Percentiles rank a stretch among this genome's conserved stretches.
phyloP scores from a whole-genome alignment of 768 basidiomycete species.

The Kwoniella mangroviensis region DNA sequence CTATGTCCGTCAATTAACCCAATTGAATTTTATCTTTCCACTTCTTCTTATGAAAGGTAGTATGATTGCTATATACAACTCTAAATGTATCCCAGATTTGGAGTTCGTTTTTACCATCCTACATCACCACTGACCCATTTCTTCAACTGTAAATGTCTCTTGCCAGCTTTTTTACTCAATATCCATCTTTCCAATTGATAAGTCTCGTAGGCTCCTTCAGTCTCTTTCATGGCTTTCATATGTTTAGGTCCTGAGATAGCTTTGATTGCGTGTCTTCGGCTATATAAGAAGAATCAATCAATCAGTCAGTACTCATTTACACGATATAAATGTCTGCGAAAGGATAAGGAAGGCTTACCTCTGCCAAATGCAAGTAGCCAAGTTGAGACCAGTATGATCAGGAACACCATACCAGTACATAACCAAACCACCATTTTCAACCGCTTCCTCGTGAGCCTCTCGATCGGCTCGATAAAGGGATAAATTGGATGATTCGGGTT shows the following conservation, averaged over 20 bases:
- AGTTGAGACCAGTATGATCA: slow-evolving; percentile 75
- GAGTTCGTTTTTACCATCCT: slow-evolving; percentile 64
- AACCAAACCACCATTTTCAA: slow-evolving; percentile 72
- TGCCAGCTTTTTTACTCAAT: slow-evolving; percentile 70
- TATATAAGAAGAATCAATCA: slow-evolving; percentile 44
- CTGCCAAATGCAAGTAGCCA: slow-evolving; percentile 92
- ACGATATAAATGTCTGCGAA: too few relatives aligned
- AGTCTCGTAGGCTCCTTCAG: slow-evolving; percentile 68
- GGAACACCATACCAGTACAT: slow-evolving; percentile 95
- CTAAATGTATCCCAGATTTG: neutral
- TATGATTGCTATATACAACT: too few relatives aligned
- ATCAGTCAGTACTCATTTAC: too few relatives aligned
- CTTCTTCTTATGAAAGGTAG: too few relatives aligned
- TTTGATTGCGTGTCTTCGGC: slow-evolving; percentile 76
- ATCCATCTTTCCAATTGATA: slow-evolving; percentile 79
- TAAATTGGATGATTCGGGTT: slow-evolving; percentile 46
- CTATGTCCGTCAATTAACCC: too few relatives aligned
- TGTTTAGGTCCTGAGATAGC: slow-evolving; percentile 82
- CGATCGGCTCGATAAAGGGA: slow-evolving; percentile 81
- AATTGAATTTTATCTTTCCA: too few relatives aligned
- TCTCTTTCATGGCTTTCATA: slow-evolving; percentile 78
- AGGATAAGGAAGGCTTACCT: slow-evolving; percentile 22
- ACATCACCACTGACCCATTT: slow-evolving; percentile 70
- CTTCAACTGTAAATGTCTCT: slow-evolving; percentile 65
- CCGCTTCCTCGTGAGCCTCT: slow-evolving; percentile 88